These are phyloP conservation scores for Amanita polypyramis DNA, from an alignment of 768 basidiomycete species.

Conservation along the genomic window DNA sequence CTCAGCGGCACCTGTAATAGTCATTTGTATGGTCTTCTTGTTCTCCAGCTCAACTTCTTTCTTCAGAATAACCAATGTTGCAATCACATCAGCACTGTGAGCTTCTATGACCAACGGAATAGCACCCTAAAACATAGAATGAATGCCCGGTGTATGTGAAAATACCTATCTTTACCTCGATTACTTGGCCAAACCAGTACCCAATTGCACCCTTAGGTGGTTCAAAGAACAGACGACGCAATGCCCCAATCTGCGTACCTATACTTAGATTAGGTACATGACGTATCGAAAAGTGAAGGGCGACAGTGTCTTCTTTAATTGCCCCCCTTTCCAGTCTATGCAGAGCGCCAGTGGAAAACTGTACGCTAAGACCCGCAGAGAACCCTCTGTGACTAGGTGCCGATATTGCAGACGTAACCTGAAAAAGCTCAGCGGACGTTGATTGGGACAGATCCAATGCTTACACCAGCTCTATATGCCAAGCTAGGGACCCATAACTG, in stretches of 20 bases:
- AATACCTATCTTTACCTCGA: conserved; percentile 21
- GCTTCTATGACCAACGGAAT: conserved; percentile 70
- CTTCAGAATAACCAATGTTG: conserved; percentile 62
- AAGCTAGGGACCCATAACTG: conserved; percentile 27
- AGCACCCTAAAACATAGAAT: conserved; percentile 32
- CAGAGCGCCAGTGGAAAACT: conserved; percentile 49
- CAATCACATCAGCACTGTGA: conserved; percentile 75
- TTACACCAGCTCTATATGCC: conserved; percentile 60
- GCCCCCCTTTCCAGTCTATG: conserved; percentile 55
- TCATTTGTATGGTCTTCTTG: conserved; percentile 36
- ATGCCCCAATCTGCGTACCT: conserved; percentile 71
- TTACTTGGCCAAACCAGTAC: conserved; percentile 35
- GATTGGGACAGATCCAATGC: conserved; percentile 4
- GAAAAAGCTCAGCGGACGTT: background rate
- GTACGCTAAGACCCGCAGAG: conserved; percentile 52
- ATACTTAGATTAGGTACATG: conserved; percentile 45
- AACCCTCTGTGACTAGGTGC: conserved; percentile 46
- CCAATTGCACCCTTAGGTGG: conserved; percentile 27
- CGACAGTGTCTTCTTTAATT: conserved; percentile 51
- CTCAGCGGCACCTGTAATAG: conserved; percentile 57
- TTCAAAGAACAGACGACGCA: conserved; percentile 54
- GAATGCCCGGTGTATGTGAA: background rate
- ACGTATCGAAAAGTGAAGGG: conserved; percentile 54
- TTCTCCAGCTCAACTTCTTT: conserved; percentile 42
- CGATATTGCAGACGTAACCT: conserved; percentile 52